Percentiles rank a stretch among this genome's conserved stretches.
Evolutionary conservation across 2,329 filamentous ascomycete species (phyloP).

Genomic region (Stagonosporopsis vannaccii): DNA sequence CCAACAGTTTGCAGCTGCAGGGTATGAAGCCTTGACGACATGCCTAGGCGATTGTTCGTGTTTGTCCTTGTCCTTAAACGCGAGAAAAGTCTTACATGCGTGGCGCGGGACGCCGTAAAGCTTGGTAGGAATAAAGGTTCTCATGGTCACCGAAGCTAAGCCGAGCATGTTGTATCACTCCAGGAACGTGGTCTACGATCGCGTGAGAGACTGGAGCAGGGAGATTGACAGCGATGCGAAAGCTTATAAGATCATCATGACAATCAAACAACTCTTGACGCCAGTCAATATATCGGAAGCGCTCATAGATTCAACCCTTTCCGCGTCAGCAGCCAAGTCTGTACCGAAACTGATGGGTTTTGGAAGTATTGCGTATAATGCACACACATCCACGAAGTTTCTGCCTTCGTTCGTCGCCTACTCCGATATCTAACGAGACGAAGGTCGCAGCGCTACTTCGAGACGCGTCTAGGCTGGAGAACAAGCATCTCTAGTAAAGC

Average conservation of each 20-base stretch:
- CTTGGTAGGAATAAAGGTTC: neutral
- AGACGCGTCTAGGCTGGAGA: neutral
- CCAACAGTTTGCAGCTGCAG: slow-evolving; percentile 14
- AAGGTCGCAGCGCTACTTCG: neutral
- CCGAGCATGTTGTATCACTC: neutral
- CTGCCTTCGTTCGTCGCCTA: neutral
- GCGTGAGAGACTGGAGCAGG: neutral
- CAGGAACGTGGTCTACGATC: no score
- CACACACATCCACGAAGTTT: neutral
- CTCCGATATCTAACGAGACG: neutral
- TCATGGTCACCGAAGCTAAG: neutral
- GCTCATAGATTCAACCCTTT: neutral
- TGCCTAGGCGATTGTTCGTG: slow-evolving; percentile 5
- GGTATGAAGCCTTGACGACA: neutral
- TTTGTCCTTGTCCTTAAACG: neutral
- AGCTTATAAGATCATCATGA: neutral
- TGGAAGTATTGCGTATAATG: neutral
- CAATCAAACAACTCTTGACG: neutral
- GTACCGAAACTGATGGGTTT: neutral
- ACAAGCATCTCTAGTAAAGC: neutral
- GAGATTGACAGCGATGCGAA: neutral
- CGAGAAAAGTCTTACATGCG: neutral
- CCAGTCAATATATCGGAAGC: neutral
- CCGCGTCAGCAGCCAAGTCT: slow-evolving; percentile 1
- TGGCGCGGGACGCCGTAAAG: neutral